Base-by-base conservation (phyloP, 192 early-diverging fungal species). In the Allomyces macrogynus region DNA sequence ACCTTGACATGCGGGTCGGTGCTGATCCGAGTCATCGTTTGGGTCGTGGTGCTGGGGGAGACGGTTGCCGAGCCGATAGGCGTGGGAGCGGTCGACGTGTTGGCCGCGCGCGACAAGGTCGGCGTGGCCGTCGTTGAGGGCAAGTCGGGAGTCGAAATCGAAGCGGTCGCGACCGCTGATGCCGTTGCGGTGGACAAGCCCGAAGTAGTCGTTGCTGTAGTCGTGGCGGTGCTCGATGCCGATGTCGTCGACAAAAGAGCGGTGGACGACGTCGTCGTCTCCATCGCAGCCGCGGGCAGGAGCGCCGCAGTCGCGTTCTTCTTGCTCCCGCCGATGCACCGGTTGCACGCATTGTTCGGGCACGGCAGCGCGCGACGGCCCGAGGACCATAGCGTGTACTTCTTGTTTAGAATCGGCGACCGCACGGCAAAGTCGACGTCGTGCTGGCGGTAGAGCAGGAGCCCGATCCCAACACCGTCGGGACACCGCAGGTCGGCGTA, bases 371-470 rank as follows among this genome's bases (percentile, higher is more conserved):
- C n/a, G 24, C 49, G 63, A 3, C 20, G 40, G 43, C 62, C 61
- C 23, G 62, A 32, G 16, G 23, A 24, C 24, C 44, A 68, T 0
- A 68, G 16, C 24, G 16, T 54, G 23, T 25, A 64, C 1, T 63
- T 23, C 27, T 64, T 24, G 24, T 68, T 60, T 57, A 57, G 54
- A 2, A n/a, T 18, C 7, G 43, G 24, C 40, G 26, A 54, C 8
- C 42, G 60, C 8, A 64, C 63, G 64, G n/a, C 26, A 32, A 68
- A 43, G 57, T 60, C 26, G 23, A 68, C 44, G 40, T 40, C 54
- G 26, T 43, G 44, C 26, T 68, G 43, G 54, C 43, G 49, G 40
- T 25, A 68, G 10, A 68, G 23, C 54, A 24, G 44, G 24, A 68
- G 23, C 3, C 63, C 57, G 10, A 68, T 23, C 22, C 54, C 54